Conservation (phyloP, 2,329 filamentous ascomycete genomes). For the Diaporthe citrichinensis region DNA sequence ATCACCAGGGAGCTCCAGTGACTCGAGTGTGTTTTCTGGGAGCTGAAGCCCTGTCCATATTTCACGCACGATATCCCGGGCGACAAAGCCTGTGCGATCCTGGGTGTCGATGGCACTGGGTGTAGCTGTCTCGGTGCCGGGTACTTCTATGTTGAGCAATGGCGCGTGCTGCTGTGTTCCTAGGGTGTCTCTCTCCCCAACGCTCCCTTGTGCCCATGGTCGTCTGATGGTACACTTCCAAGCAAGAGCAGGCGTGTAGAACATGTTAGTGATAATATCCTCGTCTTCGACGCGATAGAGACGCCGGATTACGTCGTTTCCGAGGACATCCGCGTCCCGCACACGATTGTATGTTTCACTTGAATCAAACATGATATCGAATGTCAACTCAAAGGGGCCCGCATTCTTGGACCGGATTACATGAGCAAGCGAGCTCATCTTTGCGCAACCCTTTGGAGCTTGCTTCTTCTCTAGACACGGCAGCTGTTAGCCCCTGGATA, state of each 20-base stretch:
- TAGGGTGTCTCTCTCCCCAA: slow-evolving; percentile 4
- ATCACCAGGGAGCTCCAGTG: not conserved
- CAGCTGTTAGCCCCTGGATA: not conserved
- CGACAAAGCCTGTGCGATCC: not conserved
- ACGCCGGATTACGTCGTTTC: not conserved
- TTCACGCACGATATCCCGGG: not conserved
- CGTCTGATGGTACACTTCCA: slow-evolving; percentile 24
- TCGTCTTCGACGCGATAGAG: not conserved
- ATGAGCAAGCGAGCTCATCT: slow-evolving; percentile 48
- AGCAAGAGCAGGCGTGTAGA: slow-evolving; percentile 3
- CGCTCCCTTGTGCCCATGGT: slow-evolving; percentile 3
- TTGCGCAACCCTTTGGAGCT: not conserved
- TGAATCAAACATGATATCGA: slow-evolving; percentile 64
- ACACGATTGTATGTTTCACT: slow-evolving; percentile 52
- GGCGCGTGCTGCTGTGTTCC: slow-evolving; percentile 12
- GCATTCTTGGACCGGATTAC: slow-evolving; percentile 65
- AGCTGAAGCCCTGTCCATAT: not conserved
- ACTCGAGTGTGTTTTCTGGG: not conserved
- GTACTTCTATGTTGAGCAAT: not conserved
- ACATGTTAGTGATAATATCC: slow-evolving; percentile 6
- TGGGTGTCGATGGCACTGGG: not conserved
- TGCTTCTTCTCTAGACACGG: slow-evolving; percentile 1
- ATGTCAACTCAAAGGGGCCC: slow-evolving; percentile 65
- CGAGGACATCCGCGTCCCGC: slow-evolving; percentile 43
- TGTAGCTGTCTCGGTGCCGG: not conserved